Evolutionary conservation across 768 basidiomycete species (phyloP).

Genomic region (Tylopilus plumbeoviolaceoides): DNA sequence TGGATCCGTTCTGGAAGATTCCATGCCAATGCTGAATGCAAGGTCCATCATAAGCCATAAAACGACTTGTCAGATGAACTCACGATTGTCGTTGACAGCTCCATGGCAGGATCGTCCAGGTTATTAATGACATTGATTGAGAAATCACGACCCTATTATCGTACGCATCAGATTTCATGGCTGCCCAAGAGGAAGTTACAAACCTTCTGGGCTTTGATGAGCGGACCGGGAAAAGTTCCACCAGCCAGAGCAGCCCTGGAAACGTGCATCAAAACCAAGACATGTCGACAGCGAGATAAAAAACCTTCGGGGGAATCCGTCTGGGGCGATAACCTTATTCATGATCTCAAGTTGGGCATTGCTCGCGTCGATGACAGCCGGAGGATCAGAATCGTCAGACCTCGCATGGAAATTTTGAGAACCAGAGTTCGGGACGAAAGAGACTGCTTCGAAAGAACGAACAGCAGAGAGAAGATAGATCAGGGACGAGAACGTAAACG

Average conservation of each 20-base stretch:
- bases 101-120: conserved; percentile 31
- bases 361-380: conserved; percentile 22
- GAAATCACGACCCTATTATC: conserved; percentile 31
- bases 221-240: conserved; percentile 46
- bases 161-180: not conserved
- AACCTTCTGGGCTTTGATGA: conserved; percentile 43
- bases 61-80: conserved; percentile 7
- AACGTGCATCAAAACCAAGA: not conserved
- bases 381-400: conserved; percentile 1
- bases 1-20: conserved; percentile 30
- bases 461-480: conserved; percentile 12
- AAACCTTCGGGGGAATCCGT: conserved; percentile 42
- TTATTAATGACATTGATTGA: conserved; percentile 36
- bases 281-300: not conserved
- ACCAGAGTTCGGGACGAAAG: conserved; percentile 10
- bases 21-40: conserved; percentile 34
- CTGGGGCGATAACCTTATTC: conserved; percentile 45
- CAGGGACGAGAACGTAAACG: conserved; percentile 7
- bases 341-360: conserved; percentile 34
- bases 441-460: conserved; percentile 15
- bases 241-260: conserved; percentile 41
- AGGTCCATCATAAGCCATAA: not conserved
- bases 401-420: not conserved
- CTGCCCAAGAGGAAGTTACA: not conserved
- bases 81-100: conserved; percentile 34